Percentiles rank a stretch among this genome's conserved stretches.
phyloP scores from a whole-genome alignment of 805 yeast genomes.

The Tetrapisispora taiwanensis region DNA sequence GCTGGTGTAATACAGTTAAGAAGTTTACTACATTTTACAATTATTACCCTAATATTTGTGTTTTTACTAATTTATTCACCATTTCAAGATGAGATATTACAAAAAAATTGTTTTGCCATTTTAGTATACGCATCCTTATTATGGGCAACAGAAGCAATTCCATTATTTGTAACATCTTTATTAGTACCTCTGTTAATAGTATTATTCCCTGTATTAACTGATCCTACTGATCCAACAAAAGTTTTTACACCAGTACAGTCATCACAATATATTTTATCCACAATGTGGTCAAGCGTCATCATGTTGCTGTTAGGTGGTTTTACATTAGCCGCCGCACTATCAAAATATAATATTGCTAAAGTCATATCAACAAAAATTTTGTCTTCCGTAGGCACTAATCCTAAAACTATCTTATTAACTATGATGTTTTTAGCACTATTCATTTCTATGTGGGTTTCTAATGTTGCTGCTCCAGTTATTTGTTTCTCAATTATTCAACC shows the following conservation, averaged over 20 bases:
- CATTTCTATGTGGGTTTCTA: conserved; percentile 90
- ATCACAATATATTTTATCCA: conserved; percentile 57
- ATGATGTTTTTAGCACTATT: conserved; percentile 81
- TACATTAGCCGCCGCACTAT: conserved; percentile 86
- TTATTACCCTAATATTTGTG: conserved; percentile 41
- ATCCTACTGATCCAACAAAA: conserved; percentile 35
- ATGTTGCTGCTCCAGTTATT: conserved; percentile 94
- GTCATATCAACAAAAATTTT: conserved; percentile 73
- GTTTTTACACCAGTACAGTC: conserved; percentile 56
- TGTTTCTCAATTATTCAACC: conserved; percentile 90
- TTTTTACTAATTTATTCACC: conserved; percentile 41
- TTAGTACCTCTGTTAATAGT: conserved; percentile 77
- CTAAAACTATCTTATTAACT: conserved; percentile 62
- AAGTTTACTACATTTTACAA: conserved; percentile 32
- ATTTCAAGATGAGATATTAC: conserved; percentile 47
- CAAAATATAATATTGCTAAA: conserved; percentile 84
- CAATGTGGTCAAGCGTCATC: conserved; percentile 95
- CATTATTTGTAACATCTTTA: conserved; percentile 67
- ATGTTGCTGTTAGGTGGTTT: conserved; percentile 88
- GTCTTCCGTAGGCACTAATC: conserved; percentile 77
- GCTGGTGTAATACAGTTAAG: background rate
- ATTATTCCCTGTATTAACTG: conserved; percentile 55
- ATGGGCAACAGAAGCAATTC: conserved; percentile 75
- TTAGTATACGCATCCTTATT: conserved; percentile 70
- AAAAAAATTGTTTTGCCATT: conserved; percentile 73